These are phyloP conservation scores for Pseudocercospora fijiensis DNA, from an alignment of 2,329 filamentous ascomycete genomes.

Conservation along the genomic window DNA sequence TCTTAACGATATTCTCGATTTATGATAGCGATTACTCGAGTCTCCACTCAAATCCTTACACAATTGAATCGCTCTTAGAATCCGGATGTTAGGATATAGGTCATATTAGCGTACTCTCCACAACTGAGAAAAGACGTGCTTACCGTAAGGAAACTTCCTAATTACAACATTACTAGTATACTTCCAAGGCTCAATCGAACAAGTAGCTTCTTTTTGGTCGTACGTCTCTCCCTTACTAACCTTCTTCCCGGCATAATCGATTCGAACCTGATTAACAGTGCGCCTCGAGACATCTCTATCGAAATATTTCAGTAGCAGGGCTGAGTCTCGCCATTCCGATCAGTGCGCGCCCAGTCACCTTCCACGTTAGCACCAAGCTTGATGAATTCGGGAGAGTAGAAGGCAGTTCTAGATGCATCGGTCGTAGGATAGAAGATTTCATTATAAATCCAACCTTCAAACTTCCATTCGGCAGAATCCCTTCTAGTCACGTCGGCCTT, in stretches of 20 bases:
- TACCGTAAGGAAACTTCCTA: constrained; percentile 42
- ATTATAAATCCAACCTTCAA: constrained; percentile 57
- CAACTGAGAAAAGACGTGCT: not conserved
- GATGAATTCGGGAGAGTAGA: constrained; percentile 46
- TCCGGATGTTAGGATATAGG: not conserved
- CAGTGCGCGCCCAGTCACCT: constrained; percentile 49
- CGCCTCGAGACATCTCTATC: constrained; percentile 42
- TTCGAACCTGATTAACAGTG: constrained; percentile 45
- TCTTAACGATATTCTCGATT: too few relatives aligned
- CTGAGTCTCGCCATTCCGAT: constrained; percentile 42
- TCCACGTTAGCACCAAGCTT: constrained; percentile 52
- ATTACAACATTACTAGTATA: constrained; percentile 42
- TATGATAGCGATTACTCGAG: too few relatives aligned
- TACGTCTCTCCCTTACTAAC: constrained; percentile 35
- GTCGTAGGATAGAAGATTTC: constrained; percentile 54
- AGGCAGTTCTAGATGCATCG: constrained; percentile 49
- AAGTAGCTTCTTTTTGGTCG: constrained; percentile 36
- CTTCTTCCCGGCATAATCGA: constrained; percentile 40
- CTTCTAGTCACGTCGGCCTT: constrained; percentile 52
- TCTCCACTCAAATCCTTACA: constrained; percentile 5
- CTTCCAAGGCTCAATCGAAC: constrained; percentile 33
- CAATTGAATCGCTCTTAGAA: constrained; percentile 5
- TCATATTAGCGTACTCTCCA: not conserved
- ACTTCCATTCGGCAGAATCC: constrained; percentile 52
- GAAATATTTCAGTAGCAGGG: constrained; percentile 47